Base-by-base conservation (phyloP, 306 rosid species). In the Acacia melanoxylon region DNA sequence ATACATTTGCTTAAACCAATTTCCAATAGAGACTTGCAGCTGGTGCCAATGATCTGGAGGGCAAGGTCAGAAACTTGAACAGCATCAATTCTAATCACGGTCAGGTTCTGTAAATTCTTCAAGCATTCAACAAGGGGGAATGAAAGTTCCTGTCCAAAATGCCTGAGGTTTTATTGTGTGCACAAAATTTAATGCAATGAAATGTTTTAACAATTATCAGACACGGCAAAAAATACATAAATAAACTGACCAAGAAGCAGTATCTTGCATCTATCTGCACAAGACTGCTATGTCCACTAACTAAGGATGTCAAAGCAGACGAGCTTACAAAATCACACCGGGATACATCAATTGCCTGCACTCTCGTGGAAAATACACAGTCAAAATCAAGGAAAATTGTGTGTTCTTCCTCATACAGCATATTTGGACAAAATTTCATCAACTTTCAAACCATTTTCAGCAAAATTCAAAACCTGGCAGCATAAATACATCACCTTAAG, bases 1-100 rank as follows among this genome's bases (percentile, higher is more conserved):
- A 78, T 12, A 80, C 94, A 91, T 87, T 91, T 91, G 87, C 89
- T 91, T 86, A 91, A 86, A 86, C 94, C 92, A 84, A 91, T 83
- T 83, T 91, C 91, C 86, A 87, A 83, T 81, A 91, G 77, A 71
- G 86, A 86, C 83, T 87, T 86, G 86, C 90, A 79, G 78, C 83
- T 86, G 74, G 58, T n/a, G 72, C 86, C 87, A 72, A 91, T 87
- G 31, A 77, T 66, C 44, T 83, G 80, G 68, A 89, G 86, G 72
- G 80, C 82, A 63, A 62, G 70, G 80, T 89, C 88, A 51, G 92
- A 86, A 68, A 91, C 86, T 73, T 80, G 84, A 79, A 89, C 90
- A 56, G 90, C 90, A 7, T 83, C 86, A 29, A 91, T 86, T 82
- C 91, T 86, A 72, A 91, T 59, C 48, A 80, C 51, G 54, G 82